Evolutionary conservation across 495 filamentous ascomycete species (phyloP).

Genomic region (Lepidopterella palustris): DNA sequence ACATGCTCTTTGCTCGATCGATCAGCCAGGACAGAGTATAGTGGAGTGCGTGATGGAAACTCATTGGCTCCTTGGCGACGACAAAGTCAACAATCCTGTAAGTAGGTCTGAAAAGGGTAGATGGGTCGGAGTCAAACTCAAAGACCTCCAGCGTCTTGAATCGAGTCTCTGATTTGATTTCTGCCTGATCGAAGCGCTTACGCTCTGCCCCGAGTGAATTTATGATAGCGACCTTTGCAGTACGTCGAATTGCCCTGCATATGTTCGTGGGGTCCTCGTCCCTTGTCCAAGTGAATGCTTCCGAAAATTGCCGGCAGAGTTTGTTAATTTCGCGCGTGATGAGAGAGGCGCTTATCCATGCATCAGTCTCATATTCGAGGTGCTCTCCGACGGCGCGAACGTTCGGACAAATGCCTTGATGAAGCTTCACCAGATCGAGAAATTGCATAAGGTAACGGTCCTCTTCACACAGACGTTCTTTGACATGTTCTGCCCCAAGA

Average conservation of each 20-base stretch:
- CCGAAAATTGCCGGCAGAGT: constrained; percentile 79
- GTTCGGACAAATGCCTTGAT: constrained; percentile 95
- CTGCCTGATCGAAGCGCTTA: constrained; percentile 75
- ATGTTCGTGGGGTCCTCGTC: constrained; percentile 52
- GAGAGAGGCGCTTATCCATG: constrained; percentile 93
- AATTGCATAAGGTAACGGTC: constrained; percentile 87
- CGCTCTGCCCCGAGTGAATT: constrained; percentile 86
- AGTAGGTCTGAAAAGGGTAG: constrained; percentile 6
- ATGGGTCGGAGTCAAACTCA: constrained; percentile 64
- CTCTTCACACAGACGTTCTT: constrained; percentile 72
- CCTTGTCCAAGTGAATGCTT: constrained; percentile 65
- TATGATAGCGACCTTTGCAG: constrained; percentile 70
- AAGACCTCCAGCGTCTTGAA: constrained; percentile 74
- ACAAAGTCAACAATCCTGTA: constrained; percentile 76
- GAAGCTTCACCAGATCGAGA: constrained; percentile 87
- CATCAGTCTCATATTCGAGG: constrained; percentile 95
- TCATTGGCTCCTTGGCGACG: constrained; percentile 83
- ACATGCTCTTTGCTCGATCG: constrained; percentile 76
- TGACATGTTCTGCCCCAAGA: constrained; percentile 77
- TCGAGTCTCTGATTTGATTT: constrained; percentile 74
- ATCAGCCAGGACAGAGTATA: constrained; percentile 97
- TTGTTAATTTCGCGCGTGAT: constrained; percentile 92
- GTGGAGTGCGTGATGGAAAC: constrained; percentile 95
- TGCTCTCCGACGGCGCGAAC: constrained; percentile 86
- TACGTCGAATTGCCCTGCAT: constrained; percentile 63